Base-by-base conservation (phyloP, 768 basidiomycete species). In the Tylopilus plumbeoviolaceoides region DNA sequence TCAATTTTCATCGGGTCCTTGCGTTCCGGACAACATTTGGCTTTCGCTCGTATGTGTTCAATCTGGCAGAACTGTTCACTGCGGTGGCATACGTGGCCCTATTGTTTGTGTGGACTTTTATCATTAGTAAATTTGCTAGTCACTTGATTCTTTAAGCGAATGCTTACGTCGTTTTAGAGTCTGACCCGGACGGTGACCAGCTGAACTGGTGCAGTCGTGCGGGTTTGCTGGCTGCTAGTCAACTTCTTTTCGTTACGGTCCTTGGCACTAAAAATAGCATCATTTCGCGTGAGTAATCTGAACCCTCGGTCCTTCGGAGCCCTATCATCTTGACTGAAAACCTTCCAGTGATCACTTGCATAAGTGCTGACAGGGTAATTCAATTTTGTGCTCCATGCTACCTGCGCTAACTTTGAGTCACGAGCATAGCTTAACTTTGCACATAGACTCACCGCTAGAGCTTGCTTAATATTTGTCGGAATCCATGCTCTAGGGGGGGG, bases 361-460 rank as follows among this genome's bases (percentile, higher is more conserved):
- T 65, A 47, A 51, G 64, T 5, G 48, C 55, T 11, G 60, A 65
- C 44, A 65, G 49, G 58, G 64, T 63, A 31, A 40, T 35, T 7
- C 8, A 41, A 7, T 33, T 33, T 33, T 33, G 23, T 23, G 23
- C 14, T 5, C 9, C 33, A 10, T 49, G 28, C 2, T 3, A 18
- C 31, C 36, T 5, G 8, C 18, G 23, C 38, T 54, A 7, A 54
- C 28, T 51, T 12, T 5, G 23, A 23, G 23, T 23, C 23, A 5
- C n/a, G 14, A 7, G 9, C 12, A 23, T 12, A 73, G 72, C 56
- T 73, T 18, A 72, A 73, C 50, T 64, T 69, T 30, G 23, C 72
- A 4, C 82, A 83, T 59, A 73, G 80, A 8, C 71, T 78, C 54
- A 61, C 67, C 2, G 75, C 78, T 3, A 73, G 82, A 15, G 68